These are phyloP conservation scores for Curvularia sp. DNA, from an alignment of 2,329 filamentous ascomycete genomes.

Conservation along the genomic window DNA sequence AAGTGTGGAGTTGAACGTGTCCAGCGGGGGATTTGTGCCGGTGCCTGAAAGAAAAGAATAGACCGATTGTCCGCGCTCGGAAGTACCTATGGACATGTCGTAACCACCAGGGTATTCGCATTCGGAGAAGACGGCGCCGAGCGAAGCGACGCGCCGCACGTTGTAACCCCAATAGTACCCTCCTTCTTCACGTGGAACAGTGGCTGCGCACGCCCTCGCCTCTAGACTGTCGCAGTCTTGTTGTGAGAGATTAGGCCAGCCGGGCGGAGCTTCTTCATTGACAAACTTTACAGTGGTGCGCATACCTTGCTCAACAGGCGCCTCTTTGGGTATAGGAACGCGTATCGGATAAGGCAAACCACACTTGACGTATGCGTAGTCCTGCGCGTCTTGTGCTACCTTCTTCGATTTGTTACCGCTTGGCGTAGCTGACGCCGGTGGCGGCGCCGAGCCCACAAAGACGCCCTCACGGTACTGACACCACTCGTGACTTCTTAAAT, in stretches of 20 bases:
- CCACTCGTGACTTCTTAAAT: constrained; percentile 78
- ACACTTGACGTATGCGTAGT: constrained; percentile 57
- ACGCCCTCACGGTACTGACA: constrained; percentile 82
- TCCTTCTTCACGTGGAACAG: constrained; percentile 72
- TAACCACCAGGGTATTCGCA: constrained; percentile 78
- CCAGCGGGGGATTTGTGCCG: not conserved
- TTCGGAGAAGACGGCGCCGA: constrained; percentile 80
- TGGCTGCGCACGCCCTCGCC: constrained; percentile 71
- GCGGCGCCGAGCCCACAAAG: constrained; percentile 54
- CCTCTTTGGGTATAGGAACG: constrained; percentile 58
- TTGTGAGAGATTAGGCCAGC: constrained; percentile 40
- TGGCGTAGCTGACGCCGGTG: constrained; percentile 15
- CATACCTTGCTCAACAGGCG: constrained; percentile 69
- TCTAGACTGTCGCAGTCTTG: constrained; percentile 37
- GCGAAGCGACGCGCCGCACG: constrained; percentile 69
- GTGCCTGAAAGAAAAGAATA: constrained; percentile 42
- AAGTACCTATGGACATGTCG: constrained; percentile 82
- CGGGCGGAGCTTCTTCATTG: constrained; percentile 48
- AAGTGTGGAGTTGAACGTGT: not conserved
- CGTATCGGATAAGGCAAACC: constrained; percentile 59
- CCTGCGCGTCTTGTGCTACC: constrained; percentile 12
- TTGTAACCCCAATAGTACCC: constrained; percentile 90
- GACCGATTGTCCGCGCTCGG: constrained; percentile 71
- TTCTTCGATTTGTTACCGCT: constrained; percentile 58
- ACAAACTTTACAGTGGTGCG: constrained; percentile 76